Conservation (phyloP, 2,329 filamentous ascomycete species). For the Ustilaginoidea virens region DNA sequence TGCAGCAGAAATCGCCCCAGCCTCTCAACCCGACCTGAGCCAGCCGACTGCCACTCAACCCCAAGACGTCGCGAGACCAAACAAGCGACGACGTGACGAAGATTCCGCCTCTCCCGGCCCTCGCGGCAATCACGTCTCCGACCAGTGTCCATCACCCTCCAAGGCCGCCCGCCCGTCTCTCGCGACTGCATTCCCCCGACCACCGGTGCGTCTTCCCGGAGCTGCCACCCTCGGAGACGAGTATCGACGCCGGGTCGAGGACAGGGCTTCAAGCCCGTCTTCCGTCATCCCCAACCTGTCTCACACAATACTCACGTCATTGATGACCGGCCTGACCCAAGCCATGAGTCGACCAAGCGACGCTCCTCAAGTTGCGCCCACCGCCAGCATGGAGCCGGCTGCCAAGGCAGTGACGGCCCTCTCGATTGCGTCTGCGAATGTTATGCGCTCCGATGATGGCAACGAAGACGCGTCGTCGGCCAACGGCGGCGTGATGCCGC, state of each 20-base stretch:
- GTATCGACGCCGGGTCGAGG: conserved; percentile 27
- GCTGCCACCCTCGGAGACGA: conserved; percentile 40
- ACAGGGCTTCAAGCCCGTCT: conserved; percentile 19
- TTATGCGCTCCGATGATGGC: conserved; percentile 22
- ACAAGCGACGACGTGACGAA: conserved; percentile 31
- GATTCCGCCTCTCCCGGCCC: conserved; percentile 25
- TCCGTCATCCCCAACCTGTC: conserved; percentile 36
- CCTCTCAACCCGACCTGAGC: conserved; percentile 18
- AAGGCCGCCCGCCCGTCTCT: conserved; percentile 37
- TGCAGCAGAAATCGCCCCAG: conserved; percentile 33
- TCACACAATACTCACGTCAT: conserved; percentile 35
- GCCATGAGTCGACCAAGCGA: conserved; percentile 42
- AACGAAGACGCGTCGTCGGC: conserved; percentile 25
- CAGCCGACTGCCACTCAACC: conserved; percentile 20
- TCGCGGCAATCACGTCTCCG: conserved; percentile 13
- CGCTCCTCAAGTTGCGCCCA: conserved; percentile 27
- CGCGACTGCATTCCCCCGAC: conserved; percentile 24
- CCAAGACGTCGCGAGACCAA: conserved; percentile 23
- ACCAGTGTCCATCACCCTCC: conserved; percentile 31
- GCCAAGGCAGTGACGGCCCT: conserved; percentile 20
- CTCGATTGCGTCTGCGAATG: conserved; percentile 17
- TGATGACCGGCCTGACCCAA: conserved; percentile 36
- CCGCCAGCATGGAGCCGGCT: conserved; percentile 26
- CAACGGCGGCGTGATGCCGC: conserved; percentile 22
- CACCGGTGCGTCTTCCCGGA: conserved; percentile 33